Conservation (phyloP, 2,329 filamentous ascomycete species). For the Blastomyces silverae region DNA sequence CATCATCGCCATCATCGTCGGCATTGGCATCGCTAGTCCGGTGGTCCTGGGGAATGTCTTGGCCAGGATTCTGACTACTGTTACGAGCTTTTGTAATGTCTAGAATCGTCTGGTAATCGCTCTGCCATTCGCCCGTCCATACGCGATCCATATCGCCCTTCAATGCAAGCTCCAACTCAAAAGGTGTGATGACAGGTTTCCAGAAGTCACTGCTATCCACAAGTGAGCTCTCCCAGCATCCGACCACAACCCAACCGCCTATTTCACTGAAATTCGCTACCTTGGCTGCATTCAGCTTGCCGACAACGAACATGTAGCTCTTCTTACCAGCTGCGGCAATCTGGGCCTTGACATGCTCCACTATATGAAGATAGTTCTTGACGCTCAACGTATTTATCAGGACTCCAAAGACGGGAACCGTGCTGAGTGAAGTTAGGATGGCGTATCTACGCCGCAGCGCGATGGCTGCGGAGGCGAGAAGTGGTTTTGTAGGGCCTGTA, state of each 20-base stretch:
- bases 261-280: constrained; percentile 94
- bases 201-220: constrained; percentile 86
- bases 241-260: constrained; percentile 93
- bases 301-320: constrained; percentile 91
- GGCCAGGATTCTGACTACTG: constrained; percentile 29
- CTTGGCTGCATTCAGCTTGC: constrained; percentile 92
- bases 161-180: constrained; percentile 76
- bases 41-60: constrained; percentile 23
- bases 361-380: constrained; percentile 76
- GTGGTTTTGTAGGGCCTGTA: constrained; percentile 34
- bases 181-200: constrained; percentile 87
- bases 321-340: constrained; percentile 84
- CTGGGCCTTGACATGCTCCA: constrained; percentile 63
- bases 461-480: constrained; percentile 48
- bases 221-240: constrained; percentile 94
- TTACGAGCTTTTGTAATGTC: constrained; percentile 29
- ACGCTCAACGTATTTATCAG: constrained; percentile 93
- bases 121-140: constrained; percentile 86
- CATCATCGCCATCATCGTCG: constrained; percentile 44
- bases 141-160: constrained; percentile 66
- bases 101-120: constrained; percentile 68
- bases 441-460: constrained; percentile 80
- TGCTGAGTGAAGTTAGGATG: constrained; percentile 70
- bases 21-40: background rate
- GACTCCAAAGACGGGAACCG: constrained; percentile 81